These are phyloP conservation scores for Pythium graminicola DNA, from an alignment of 352 stramenopile genomes.

Conservation along the genomic window DNA sequence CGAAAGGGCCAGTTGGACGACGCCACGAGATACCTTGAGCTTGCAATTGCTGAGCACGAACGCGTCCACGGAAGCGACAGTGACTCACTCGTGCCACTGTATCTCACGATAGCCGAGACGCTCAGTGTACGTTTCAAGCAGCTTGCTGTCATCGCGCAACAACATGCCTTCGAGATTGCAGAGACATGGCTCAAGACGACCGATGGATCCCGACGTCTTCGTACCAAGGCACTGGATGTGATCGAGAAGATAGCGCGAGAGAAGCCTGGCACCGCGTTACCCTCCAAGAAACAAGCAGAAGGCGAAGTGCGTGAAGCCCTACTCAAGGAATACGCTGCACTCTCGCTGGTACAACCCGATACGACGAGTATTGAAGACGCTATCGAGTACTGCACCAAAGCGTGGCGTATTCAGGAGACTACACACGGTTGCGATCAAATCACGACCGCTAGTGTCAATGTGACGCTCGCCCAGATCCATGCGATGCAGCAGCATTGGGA, in stretches of 20 bases:
- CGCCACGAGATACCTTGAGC: constrained; percentile 35
- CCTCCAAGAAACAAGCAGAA: constrained; percentile 51
- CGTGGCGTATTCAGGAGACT: constrained; percentile 52
- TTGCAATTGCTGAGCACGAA: constrained; percentile 44
- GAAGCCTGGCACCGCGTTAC: constrained; percentile 16
- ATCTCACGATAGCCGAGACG: constrained; percentile 48
- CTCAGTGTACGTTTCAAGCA: constrained; percentile 52
- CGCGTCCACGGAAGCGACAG: constrained; percentile 24
- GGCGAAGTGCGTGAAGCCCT: constrained; percentile 28
- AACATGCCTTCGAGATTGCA: constrained; percentile 35
- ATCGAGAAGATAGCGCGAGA: constrained; percentile 23
- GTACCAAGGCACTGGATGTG: constrained; percentile 37
- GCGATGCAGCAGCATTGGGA: constrained; percentile 27
- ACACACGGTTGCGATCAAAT: constrained; percentile 44
- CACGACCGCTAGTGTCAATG: constrained; percentile 43
- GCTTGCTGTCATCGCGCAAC: constrained; percentile 33
- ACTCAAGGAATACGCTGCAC: constrained; percentile 33
- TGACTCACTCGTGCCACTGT: constrained; percentile 38
- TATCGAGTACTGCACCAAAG: constrained; percentile 57
- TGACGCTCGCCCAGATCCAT: constrained; percentile 50
- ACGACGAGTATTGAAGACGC: constrained; percentile 47
- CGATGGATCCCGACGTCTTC: constrained; percentile 39
- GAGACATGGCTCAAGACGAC: constrained; percentile 45
- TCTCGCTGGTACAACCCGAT: constrained; percentile 24
- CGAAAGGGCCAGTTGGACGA: constrained; percentile 54